Conservation (phyloP, 1,139 yeast genomes). For the Diutina mesorugosa region DNA sequence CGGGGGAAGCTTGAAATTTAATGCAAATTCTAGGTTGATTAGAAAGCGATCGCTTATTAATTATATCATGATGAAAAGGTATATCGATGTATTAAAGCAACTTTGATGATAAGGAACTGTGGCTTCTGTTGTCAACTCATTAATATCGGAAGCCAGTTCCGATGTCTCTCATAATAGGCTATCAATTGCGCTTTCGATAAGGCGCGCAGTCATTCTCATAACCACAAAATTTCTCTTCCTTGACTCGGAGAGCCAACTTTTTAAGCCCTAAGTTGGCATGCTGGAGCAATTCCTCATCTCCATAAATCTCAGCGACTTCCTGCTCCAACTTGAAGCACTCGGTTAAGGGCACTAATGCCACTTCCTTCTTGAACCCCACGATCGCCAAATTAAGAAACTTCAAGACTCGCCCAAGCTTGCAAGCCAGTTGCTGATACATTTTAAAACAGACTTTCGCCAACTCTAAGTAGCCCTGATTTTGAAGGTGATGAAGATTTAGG, state of each 20-base stretch:
- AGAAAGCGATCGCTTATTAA: too few relatives aligned
- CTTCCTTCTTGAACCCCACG: constrained; percentile 26
- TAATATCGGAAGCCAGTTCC: neutral
- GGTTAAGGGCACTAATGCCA: constrained; percentile 15
- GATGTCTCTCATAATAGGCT: neutral
- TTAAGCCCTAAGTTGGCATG: neutral
- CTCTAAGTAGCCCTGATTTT: neutral
- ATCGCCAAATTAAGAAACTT: constrained; percentile 28
- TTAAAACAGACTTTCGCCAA: neutral
- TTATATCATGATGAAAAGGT: too few relatives aligned
- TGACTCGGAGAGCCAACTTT: neutral
- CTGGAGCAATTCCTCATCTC: neutral
- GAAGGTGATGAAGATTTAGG: neutral
- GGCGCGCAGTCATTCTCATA: neutral
- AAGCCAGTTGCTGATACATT: neutral
- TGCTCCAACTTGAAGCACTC: constrained; percentile 20
- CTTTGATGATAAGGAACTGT: neutral
- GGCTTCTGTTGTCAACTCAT: neutral
- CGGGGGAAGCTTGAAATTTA: neutral
- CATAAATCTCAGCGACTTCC: constrained; percentile 15
- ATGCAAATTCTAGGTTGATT: too few relatives aligned
- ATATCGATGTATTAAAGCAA: neutral
- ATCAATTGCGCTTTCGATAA: neutral
- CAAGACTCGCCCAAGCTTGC: constrained; percentile 6
- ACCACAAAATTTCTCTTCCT: neutral